Percentiles rank a stretch among this genome's conserved stretches.
Evolutionary conservation across 1,139 yeast genomes (phyloP).

Genomic region (Diutina scorzettiae): DNA sequence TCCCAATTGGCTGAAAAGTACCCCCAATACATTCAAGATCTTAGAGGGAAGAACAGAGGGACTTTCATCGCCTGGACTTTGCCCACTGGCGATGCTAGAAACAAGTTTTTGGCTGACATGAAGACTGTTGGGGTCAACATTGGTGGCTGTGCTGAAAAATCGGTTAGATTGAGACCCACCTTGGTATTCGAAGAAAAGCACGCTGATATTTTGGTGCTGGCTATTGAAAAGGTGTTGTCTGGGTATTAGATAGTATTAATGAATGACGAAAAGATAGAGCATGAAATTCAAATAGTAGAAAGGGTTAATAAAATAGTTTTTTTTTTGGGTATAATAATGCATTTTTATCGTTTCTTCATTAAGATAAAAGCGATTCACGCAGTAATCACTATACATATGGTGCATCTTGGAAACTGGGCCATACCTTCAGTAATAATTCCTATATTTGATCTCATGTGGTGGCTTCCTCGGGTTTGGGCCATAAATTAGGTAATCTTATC

Average conservation of each 20-base stretch:
- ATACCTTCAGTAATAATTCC: too few relatives aligned
- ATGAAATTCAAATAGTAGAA: too few relatives aligned
- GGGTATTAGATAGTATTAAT: conserved; percentile 9
- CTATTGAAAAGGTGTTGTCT: conserved; percentile 36
- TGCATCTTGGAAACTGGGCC: too few relatives aligned
- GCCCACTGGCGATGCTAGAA: conserved; percentile 40
- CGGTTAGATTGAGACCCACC: conserved; percentile 70
- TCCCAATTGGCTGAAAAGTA: conserved; percentile 33
- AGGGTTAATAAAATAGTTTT: too few relatives aligned
- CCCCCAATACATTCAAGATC: conserved; percentile 38
- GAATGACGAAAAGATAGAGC: background rate
- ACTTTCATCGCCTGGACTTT: conserved; percentile 75
- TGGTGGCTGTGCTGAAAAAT: conserved; percentile 70
- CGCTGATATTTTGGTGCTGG: conserved; percentile 50
- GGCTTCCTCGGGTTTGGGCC: conserved; percentile 48
- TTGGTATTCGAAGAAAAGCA: conserved; percentile 66
- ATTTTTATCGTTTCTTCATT: too few relatives aligned
- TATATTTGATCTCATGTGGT: too few relatives aligned
- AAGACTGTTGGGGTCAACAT: conserved; percentile 56
- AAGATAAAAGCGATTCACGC: too few relatives aligned
- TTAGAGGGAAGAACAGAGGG: conserved; percentile 67
- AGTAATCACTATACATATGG: too few relatives aligned
- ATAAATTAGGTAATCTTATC: conserved; percentile 70
- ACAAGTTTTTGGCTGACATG: conserved; percentile 44
- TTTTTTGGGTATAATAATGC: too few relatives aligned